Conservation (phyloP, 805 yeast species). For the Teunomyces atbi region DNA sequence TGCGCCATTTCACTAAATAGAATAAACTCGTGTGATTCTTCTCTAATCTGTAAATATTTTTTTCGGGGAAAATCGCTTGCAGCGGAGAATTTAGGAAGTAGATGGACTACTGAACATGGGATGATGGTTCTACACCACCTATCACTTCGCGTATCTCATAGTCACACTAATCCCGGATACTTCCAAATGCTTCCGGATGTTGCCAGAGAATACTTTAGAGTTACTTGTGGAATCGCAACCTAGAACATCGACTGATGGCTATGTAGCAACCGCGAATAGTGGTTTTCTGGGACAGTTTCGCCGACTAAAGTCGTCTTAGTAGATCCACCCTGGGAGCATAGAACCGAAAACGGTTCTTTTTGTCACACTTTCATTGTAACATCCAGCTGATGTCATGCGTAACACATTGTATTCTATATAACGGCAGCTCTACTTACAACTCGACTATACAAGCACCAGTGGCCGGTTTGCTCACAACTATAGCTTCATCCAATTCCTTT, state of each 20-base stretch:
- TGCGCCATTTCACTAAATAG: not conserved
- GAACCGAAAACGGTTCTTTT: too few species aligned
- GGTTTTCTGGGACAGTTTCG: not conserved
- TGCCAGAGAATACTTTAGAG: not conserved
- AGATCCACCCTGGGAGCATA: too few species aligned
- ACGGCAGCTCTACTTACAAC: not conserved
- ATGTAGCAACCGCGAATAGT: not conserved
- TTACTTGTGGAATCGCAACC: not conserved
- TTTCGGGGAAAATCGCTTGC: not conserved
- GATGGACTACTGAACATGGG: not conserved
- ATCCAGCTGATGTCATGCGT: too few species aligned
- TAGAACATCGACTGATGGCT: not conserved
- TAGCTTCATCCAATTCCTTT: slow-evolving; percentile 47
- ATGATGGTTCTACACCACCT: not conserved
- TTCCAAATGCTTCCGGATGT: not conserved
- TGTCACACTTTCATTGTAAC: too few species aligned
- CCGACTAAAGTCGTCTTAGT: too few species aligned
- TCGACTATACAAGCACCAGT: slow-evolving; percentile 43
- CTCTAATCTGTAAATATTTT: not conserved
- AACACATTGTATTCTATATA: not conserved
- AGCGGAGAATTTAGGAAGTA: not conserved
- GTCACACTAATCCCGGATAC: not conserved
- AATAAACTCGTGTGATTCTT: not conserved
- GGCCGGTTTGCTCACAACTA: slow-evolving; percentile 56
- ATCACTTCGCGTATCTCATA: not conserved